Base-by-base conservation (phyloP, 352 stramenopile species). In the Globisporangium abappressorium region DNA sequence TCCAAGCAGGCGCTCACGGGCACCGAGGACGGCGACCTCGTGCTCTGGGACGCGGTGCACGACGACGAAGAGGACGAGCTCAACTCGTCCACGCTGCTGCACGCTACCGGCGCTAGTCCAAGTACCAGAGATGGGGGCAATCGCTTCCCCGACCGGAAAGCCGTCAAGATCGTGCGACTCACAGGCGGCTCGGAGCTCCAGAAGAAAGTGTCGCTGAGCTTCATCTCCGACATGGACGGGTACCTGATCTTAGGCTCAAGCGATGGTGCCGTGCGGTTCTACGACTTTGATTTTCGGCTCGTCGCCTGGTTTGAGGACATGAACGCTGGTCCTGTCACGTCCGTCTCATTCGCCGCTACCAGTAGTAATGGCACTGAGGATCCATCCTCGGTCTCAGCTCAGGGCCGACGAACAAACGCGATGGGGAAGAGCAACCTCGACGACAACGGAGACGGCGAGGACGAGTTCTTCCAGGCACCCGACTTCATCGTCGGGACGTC, bases 231-330 rank as follows among this genome's bases (percentile, higher is more conserved):
- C 68, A 93, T 95, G 77, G 89, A 97, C 57, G 83, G 89, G 24
- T 97, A 98, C 70, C 72, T 98, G 6, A 89, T 98, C 38, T 71
- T 98, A 24, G 94, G 87, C 9, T 93, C 86, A 12, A 91, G 79
- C 38, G 94, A 98, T 65, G 94, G 94, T 24, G 83, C 85, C 8
- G 90, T 98, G 18, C 86, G 94, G 7, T 97, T 98, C 72, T 98
- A 97, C 69, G 93, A 98, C 77, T 95, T 96, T 73, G 89, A 95
- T 57, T 96, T 98, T 54, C 87, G 94, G 30, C 81, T 98, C 20
- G 82, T 97, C 28, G 90, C 93, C 15, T 98, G 93, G 92, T 98
- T 96, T 63, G 94, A 98, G 71, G 93, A 98, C 64, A 82, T 98
- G 38, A 93, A 95, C 60, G 92, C 92, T 34, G 94, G 94, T 0